phyloP scores from a whole-genome alignment of 192 early-diverging fungal species.

The Coemansia sp. region DNA sequence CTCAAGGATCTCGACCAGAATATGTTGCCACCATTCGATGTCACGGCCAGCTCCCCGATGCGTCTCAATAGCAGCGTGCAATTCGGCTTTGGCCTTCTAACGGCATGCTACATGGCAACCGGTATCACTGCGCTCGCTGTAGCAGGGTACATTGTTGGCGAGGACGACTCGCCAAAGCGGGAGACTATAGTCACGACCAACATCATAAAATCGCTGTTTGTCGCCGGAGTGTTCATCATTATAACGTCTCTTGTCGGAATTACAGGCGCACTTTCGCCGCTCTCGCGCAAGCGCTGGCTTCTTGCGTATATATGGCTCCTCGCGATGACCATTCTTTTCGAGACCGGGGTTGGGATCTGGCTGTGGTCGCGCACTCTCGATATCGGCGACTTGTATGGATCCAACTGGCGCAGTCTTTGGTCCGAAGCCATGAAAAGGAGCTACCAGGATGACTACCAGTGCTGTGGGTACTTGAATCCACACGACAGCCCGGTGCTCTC shows the following conservation, averaged over 20 bases:
- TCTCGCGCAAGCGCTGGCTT: slow-evolving; percentile 38
- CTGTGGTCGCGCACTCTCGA: slow-evolving; percentile 45
- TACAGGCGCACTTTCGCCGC: slow-evolving; percentile 29
- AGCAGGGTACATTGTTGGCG: slow-evolving; percentile 29
- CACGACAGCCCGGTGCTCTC: slow-evolving; percentile 26
- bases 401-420: slow-evolving; percentile 52
- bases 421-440: slow-evolving; percentile 19
- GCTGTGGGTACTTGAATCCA: slow-evolving; percentile 46
- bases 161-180: slow-evolving; percentile 20
- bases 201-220: slow-evolving; percentile 26
- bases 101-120: slow-evolving; percentile 32
- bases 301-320: slow-evolving; percentile 22
- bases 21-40: slow-evolving; percentile 11
- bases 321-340: slow-evolving; percentile 19
- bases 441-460: slow-evolving; percentile 32
- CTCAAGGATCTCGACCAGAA: no score
- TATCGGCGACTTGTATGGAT: slow-evolving; percentile 32
- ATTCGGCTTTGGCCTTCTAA: slow-evolving; percentile 18
- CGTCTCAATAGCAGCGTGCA: slow-evolving; percentile 22
- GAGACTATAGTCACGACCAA: slow-evolving; percentile 36
- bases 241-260: slow-evolving; percentile 23
- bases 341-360: slow-evolving; percentile 41
- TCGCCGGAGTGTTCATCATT: slow-evolving; percentile 28
- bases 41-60: slow-evolving; percentile 24
- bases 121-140: slow-evolving; percentile 28